Evolutionary conservation across 1,284 basidiomycete genomes (phyloP), one percentile per base, ranked within the genome.

Genomic region (Ustilago loliicola): DNA sequence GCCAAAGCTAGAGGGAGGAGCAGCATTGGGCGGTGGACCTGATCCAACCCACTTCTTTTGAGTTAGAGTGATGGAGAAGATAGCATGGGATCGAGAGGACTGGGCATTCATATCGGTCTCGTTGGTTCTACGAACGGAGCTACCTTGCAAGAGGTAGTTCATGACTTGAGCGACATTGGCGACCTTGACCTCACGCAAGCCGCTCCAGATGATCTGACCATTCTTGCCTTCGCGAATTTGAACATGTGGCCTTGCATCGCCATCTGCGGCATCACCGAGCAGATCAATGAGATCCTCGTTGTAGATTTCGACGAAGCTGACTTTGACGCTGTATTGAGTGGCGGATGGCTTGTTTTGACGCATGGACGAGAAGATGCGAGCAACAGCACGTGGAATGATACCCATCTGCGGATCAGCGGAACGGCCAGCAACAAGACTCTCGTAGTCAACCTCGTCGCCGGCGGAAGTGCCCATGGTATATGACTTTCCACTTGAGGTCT

Each of bases 101-200:
- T 98, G 95, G 5, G 95, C 93, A 86, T 99, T 99, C 96, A 99
- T 98, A 84, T 96, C 94, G 45, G 96, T 99, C 87, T 97, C 94
- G 80, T 96, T 96, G 7, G 97, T 99, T 62, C 96, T 91, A 55
- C 96, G 91, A 57, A 96, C 92, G 15, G 93, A 90, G 21, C 94
- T 93, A 34, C 96, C 96, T 81, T 94, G 92, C 89, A 82, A 62
- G 29, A 90, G 92, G 87, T 89, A 93, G 91, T 90, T 90, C 94
- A 99, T 97, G 83, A 98, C 96, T 85, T 99, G 95, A 57, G 88
- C 88, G 21, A 92, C 90, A 80, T 90, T 93, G 84, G 90, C 90
- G 40, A 98, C 96, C 79, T 90, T 91, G 72, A 96, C 91, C 88
- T 99, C 97, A 50, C 93, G 91, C 70, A 99, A 90, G 47, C 96